Evolutionary conservation across 768 basidiomycete genomes (phyloP), one percentile per base, ranked within the genome.

Genomic region (Tylopilus plumbeoviolaceoides): DNA sequence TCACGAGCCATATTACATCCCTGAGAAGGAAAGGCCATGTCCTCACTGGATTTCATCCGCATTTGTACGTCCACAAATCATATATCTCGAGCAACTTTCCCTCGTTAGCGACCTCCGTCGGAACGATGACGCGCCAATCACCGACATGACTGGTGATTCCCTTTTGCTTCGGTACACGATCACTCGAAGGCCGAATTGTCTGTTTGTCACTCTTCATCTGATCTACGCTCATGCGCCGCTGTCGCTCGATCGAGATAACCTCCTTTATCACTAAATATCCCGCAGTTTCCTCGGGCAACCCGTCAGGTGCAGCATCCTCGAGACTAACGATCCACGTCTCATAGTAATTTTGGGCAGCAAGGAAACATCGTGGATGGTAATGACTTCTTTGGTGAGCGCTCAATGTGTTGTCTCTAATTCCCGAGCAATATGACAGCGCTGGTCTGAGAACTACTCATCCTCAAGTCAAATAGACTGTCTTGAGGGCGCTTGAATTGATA

Each of bases 21-120:
- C 53, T 54, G 53, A 43, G 52, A 53, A 48, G 43, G 30, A n/a
- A n/a, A n/a, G n/a, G n/a, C n/a, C 30, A 30, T 8, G 30, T 27
- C 28, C 21, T 36, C 56, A 35, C 23, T 5, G 23, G 36, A 50
- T 15, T 31, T n/a, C 21, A 1, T 36, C 41, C 39, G 12, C 11
- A 35, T n/a, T n/a, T n/a, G n/a, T 33, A 35, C 10, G 20, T 35
- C 46, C 39, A 12, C 42, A 49, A 41, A 17, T n/a, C 10, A 30
- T 30, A 30, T 9, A 39, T n/a, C 38, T 4, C 5, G 2, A 8
- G 2, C 12, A 35, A 11, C 15, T 42, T 42, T 43, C 33, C 27
- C 35, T 45, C 21, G 5, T 25, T 41, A 12, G 40, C 10, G 9
- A 28, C 43, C 47, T 35, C 60, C 61, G 61, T 62, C 61, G 57